Evolutionary conservation across 2,329 filamentous ascomycete genomes (phyloP).

Genomic region (Nemania sp.): DNA sequence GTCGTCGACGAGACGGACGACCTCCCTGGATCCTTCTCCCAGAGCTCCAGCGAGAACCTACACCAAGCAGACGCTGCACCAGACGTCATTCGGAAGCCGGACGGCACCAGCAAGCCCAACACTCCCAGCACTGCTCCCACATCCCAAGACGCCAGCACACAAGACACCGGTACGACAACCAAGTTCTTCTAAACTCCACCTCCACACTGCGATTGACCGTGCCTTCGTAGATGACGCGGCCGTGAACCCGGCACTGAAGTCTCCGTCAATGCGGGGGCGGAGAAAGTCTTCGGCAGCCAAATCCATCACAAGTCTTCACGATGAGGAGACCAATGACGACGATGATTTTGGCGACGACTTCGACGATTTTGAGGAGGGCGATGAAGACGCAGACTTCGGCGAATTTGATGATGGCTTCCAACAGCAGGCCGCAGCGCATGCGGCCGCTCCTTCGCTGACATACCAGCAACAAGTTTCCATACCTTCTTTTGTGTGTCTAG

Average conservation of each 20-base stretch:
- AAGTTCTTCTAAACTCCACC: slow-evolving; percentile 42
- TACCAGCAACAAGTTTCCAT: slow-evolving; percentile 43
- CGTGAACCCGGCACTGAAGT: slow-evolving; percentile 34
- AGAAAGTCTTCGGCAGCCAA: slow-evolving; percentile 37
- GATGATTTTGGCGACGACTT: slow-evolving; percentile 62
- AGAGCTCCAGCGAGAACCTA: slow-evolving; percentile 48
- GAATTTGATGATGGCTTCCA: slow-evolving; percentile 77
- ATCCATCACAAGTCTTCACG: slow-evolving; percentile 32
- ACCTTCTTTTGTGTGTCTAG: slow-evolving; percentile 51
- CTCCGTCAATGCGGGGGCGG: slow-evolving; percentile 34
- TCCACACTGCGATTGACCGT: slow-evolving; percentile 43
- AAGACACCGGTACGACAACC: slow-evolving; percentile 43
- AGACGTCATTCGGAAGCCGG: slow-evolving; percentile 50
- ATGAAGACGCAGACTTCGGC: slow-evolving; percentile 60
- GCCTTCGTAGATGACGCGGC: slow-evolving; percentile 41
- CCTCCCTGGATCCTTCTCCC: slow-evolving; percentile 48
- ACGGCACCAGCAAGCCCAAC: slow-evolving; percentile 44
- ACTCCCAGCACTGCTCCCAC: slow-evolving; percentile 31
- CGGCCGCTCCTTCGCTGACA: slow-evolving; percentile 37
- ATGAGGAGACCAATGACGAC: slow-evolving; percentile 38
- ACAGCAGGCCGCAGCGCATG: slow-evolving; percentile 54
- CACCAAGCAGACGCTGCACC: slow-evolving; percentile 57
- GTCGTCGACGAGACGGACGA: slow-evolving; percentile 57
- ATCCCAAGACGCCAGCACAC: slow-evolving; percentile 36
- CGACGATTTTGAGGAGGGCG: slow-evolving; percentile 65